Evolutionary conservation across 2,329 filamentous ascomycete genomes (phyloP), one percentile per base, ranked within the genome.

Genomic region (Cryphonectria naterciae): DNA sequence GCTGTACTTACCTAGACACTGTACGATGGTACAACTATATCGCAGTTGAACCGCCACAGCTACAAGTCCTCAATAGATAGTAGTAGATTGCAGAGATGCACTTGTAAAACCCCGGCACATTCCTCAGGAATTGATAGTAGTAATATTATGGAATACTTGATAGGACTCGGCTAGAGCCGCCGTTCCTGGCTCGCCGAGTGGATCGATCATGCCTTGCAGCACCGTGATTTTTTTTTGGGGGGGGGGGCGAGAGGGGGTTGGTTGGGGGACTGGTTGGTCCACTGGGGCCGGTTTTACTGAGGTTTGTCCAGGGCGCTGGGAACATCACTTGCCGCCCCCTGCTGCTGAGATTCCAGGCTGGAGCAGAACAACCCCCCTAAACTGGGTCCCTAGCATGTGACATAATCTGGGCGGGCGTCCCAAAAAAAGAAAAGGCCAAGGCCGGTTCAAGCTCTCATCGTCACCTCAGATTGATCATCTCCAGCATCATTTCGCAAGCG

Each of bases 391-490:
- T 28, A 58, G 54, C 54, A 58, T 58, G 25, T 58, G 54, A 58
- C 54, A 58, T 58, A 58, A 58, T 35, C 52, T 56, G 54, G 25
- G 54, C 28, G 54, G 46, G 46, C 6, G 15, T 6, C 5, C 15
- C 54, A 32, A 35, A 58, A 58, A 58, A 58, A 58, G 61, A 41
- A n/a, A 22, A 63, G 28, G n/a, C 35, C 8, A 41, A 37, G n/a
- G n/a, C 39, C n/a, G 61, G 6, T 15, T 28, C 52, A 58, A 58
- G 7, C 56, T 56, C 15, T 28, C 70, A 70, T 67, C 67, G 35
- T 72, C 67, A 69, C 56, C 70, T 63, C 54, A 67, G 69, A 72
- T 72, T 68, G 54, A 69, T 60, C 67, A 67, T 49, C 67, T 64
- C 70, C 70, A 69, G 64, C 61, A 37, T 72, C 67, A 69, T 64